Base-by-base conservation (phyloP, 208 protist genomes). In the Kentomonas sorsogonicus region DNA sequence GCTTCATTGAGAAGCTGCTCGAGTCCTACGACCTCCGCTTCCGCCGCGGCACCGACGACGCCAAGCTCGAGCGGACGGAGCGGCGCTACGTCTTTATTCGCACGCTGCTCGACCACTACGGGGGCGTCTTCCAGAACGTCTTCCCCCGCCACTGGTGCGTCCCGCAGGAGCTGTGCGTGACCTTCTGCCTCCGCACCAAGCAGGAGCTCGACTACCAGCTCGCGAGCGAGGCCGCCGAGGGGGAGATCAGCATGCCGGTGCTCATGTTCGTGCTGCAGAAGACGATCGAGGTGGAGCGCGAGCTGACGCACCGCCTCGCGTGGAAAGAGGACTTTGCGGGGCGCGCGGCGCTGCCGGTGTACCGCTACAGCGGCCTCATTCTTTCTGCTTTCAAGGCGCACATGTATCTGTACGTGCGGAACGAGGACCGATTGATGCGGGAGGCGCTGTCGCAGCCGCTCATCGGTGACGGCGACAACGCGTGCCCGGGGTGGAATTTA, bases 211-310 rank as follows among this genome's bases (percentile, higher is more conserved):
- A 93, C 64, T 69, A 79, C 41, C 81, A 85, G 46, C 72, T 96
- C 1, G 68, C 58, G 5, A 79, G 89, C 47, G 62, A 72, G 11
- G 76, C 56, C 23, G 78, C 55, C 6, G 73, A 29, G 27, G 72
- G 89, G 36, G 77, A 93, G 47, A 86, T 97, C 31, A 81, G 96
- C 60, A 77, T 97, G 10, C 77, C 79, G 13, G 77, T 95, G 26
- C 74, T 98, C 38, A 89, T 79, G 10, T 89, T 90, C 47, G 77
- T 95, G 2, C 77, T 98, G 23, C 86, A 95, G 45, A 96, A 95
- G 44, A 97, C 92, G 0, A 89, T 97, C 53, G 89, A 94, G 31
- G 85, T 98, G 52, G 95, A 98, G 74, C 82, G 86, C 31, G 83
- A 96, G 43, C 46, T 97, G 16, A 93, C 81, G 26, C 75, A 81